Conservation (phyloP, 225 moss, liverwort and hornwort species). For the Marchantia polymorpha region DNA sequence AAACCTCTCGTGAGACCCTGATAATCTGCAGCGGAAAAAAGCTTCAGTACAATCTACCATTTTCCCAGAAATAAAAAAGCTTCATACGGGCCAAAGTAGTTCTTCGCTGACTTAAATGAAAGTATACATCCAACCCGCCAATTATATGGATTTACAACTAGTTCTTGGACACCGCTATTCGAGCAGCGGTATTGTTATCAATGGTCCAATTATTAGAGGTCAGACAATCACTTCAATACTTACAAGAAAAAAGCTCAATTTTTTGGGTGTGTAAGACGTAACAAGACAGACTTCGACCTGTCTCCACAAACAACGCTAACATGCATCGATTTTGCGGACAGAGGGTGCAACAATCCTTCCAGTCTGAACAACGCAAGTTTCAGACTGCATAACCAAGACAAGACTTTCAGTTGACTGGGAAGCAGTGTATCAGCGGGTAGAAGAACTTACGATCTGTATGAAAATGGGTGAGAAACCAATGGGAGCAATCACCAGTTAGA, state of each 20-base stretch:
- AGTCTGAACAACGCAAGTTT: neutral
- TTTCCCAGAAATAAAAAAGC: neutral
- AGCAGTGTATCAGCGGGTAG: neutral
- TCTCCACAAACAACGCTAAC: neutral
- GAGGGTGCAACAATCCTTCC: neutral
- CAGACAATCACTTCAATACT: too few relatives aligned
- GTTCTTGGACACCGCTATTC: too few relatives aligned
- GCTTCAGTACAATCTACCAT: neutral
- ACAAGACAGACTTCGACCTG: neutral
- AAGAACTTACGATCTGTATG: conserved; percentile 89
- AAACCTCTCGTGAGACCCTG: conserved; percentile 89
- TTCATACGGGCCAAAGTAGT: neutral
- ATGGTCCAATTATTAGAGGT: too few relatives aligned
- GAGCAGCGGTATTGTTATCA: too few relatives aligned
- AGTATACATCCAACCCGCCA: neutral
- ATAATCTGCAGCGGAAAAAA: conserved; percentile 60
- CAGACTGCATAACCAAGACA: neutral
- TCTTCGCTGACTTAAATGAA: neutral
- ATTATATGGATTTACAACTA: too few relatives aligned
- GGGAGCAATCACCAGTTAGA: conserved; percentile 66
- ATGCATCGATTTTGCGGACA: neutral
- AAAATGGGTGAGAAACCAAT: conserved; percentile 97
- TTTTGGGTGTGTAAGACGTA: too few relatives aligned
- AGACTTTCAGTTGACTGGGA: neutral
- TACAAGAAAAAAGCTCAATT: too few relatives aligned